phyloP scores from a whole-genome alignment of 768 basidiomycete genomes.

The Dacryopinax primogenitus region DNA sequence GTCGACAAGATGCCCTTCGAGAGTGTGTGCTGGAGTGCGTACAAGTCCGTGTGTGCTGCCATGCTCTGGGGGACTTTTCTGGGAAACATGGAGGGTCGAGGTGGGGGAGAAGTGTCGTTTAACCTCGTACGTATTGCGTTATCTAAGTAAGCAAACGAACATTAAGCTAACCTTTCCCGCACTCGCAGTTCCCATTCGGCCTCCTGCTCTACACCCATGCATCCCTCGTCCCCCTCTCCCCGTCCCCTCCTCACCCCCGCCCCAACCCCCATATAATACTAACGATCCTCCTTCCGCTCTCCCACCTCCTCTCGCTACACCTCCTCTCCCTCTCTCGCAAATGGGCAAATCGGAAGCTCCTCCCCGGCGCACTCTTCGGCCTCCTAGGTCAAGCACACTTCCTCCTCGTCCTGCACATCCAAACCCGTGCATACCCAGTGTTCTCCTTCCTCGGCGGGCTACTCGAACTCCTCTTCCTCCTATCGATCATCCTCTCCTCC shows the following conservation, averaged over 20 bases:
- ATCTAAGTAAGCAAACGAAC: too few species aligned
- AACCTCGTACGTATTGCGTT: constrained; percentile 43
- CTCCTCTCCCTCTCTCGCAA: neutral
- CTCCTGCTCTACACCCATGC: constrained; percentile 65
- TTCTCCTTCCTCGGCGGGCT: constrained; percentile 4
- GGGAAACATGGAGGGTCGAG: constrained; percentile 49
- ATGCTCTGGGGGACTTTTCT: constrained; percentile 55
- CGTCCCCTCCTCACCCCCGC: constrained; percentile 35
- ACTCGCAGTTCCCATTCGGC: constrained; percentile 67
- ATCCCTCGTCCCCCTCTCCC: constrained; percentile 44
- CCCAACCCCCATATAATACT: constrained; percentile 65
- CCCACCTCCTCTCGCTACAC: neutral
- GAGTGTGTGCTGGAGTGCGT: constrained; percentile 61
- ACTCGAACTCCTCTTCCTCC: neutral
- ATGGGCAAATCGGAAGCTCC: neutral
- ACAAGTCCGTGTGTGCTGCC: constrained; percentile 50
- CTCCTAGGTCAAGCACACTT: neutral
- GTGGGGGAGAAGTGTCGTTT: constrained; percentile 26
- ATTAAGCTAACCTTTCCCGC: constrained; percentile 6
- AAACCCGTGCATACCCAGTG: neutral
- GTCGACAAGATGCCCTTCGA: constrained; percentile 40
- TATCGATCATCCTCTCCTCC: neutral
- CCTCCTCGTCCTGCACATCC: neutral
- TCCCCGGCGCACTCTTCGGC: neutral
- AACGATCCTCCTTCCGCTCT: constrained; percentile 54